Conservation (phyloP, 2,329 filamentous ascomycete species). For the Scorias spongiosa region DNA sequence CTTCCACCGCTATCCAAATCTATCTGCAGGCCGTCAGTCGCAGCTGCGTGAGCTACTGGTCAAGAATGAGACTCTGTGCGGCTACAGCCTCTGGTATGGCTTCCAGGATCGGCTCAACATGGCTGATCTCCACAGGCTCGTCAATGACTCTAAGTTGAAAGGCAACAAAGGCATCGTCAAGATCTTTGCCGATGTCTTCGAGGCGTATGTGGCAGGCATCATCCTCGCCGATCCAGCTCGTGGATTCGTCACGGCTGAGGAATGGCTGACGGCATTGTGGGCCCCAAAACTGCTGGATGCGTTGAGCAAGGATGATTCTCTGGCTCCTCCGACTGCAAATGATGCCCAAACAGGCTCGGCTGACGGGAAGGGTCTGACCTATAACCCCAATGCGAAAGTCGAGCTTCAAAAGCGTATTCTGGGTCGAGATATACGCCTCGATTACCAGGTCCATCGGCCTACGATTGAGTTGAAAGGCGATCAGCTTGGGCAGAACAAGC, state of each 20-base stretch:
- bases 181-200: constrained; percentile 73
- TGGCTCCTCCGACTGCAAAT: constrained; percentile 3
- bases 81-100: constrained; percentile 54
- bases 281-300: constrained; percentile 42
- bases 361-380: constrained; percentile 9
- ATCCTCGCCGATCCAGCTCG: constrained; percentile 50
- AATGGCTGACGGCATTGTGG: constrained; percentile 69
- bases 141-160: constrained; percentile 10
- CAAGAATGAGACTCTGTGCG: constrained; percentile 61
- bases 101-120: constrained; percentile 50
- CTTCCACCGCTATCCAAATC: constrained; percentile 51
- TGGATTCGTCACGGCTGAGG: constrained; percentile 46
- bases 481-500: constrained; percentile 32
- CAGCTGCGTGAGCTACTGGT: constrained; percentile 67
- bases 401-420: constrained; percentile 23
- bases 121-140: constrained; percentile 20
- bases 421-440: constrained; percentile 20
- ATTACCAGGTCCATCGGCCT: constrained; percentile 35
- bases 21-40: constrained; percentile 53
- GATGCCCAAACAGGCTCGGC: not conserved
- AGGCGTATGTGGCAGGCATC: constrained; percentile 73
- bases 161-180: constrained; percentile 48
- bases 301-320: constrained; percentile 2
- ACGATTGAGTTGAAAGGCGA: constrained; percentile 42
- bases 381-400: constrained; percentile 25